Evolutionary conservation across 169 alveolate genomes (phyloP).

Genomic region (Cryptosporidium baileyi): DNA sequence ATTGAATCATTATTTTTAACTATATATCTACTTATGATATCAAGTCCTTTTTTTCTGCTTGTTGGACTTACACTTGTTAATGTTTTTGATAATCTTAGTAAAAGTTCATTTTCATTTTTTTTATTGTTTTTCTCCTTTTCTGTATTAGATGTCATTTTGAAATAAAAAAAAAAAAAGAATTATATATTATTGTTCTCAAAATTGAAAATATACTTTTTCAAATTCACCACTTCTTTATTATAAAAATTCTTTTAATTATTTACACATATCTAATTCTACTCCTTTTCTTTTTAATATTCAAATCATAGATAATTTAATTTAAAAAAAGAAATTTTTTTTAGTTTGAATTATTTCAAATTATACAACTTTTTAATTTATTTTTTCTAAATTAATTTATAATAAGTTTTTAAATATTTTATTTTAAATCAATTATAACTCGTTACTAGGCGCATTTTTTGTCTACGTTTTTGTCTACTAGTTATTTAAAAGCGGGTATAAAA

Average conservation of each 20-base stretch:
- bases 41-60: conserved; percentile 35
- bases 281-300: too few species aligned
- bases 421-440: too few species aligned
- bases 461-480: neutral
- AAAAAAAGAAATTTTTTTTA: too few species aligned
- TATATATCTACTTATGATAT: conserved; percentile 26
- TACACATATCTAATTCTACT: neutral
- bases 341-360: too few species aligned
- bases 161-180: too few species aligned
- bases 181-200: neutral
- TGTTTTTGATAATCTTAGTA: conserved; percentile 22
- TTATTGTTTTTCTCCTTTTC: neutral
- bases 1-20: conserved; percentile 19
- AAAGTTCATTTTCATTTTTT: conserved; percentile 18
- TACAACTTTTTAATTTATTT: too few species aligned
- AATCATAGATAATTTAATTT: too few species aligned
- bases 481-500: neutral
- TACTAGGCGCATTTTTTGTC: neutral
- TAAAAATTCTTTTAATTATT: neutral
- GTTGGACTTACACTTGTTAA: conserved; percentile 31
- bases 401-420: too few species aligned
- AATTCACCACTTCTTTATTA: neutral
- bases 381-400: too few species aligned
- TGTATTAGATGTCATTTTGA: too few species aligned
- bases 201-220: neutral